phyloP scores from a whole-genome alignment of 495 filamentous ascomycete genomes.

The Penicillium cosmopolitanum region DNA sequence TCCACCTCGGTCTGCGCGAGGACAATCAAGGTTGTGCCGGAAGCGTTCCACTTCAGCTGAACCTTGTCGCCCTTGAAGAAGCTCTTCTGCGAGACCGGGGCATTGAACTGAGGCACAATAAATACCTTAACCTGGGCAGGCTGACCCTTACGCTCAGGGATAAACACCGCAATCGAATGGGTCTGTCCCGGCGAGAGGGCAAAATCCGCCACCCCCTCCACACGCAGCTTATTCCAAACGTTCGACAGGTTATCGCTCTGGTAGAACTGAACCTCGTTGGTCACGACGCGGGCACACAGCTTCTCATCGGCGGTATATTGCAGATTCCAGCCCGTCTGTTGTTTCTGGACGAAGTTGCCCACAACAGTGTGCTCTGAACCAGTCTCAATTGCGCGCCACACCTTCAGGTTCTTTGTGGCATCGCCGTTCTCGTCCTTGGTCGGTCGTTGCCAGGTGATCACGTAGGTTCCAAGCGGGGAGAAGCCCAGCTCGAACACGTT shows the following conservation, averaged over 20 bases:
- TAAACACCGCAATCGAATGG: slow-evolving; percentile 87
- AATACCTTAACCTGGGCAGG: slow-evolving; percentile 93
- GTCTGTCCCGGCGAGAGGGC: slow-evolving; percentile 85
- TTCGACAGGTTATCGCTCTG: slow-evolving; percentile 79
- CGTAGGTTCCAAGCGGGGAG: slow-evolving; percentile 85
- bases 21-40: slow-evolving; percentile 89
- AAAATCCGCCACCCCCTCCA: slow-evolving; percentile 90
- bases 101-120: slow-evolving; percentile 81
- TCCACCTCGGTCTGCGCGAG: slow-evolving; percentile 98
- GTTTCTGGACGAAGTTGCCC: slow-evolving; percentile 91
- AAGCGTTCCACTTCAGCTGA: slow-evolving; percentile 93
- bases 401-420: slow-evolving; percentile 92
- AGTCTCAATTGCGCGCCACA: slow-evolving; percentile 77
- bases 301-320: slow-evolving; percentile 94
- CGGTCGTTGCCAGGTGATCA: slow-evolving; percentile 96
- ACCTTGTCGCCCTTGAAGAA: slow-evolving; percentile 99
- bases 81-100: slow-evolving; percentile 89
- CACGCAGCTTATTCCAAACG: slow-evolving; percentile 92
- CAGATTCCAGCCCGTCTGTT: slow-evolving; percentile 93
- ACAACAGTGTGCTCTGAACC: slow-evolving; percentile 70
- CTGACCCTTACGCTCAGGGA: slow-evolving; percentile 95
- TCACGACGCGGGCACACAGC: slow-evolving; percentile 89
- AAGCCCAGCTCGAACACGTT: slow-evolving; percentile 94
- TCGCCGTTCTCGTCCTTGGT: slow-evolving; percentile 91
- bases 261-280: slow-evolving; percentile 97